These are phyloP conservation scores for Phylloporus rhodoxanthus DNA, from an alignment of 768 basidiomycete genomes.

Conservation along the genomic window DNA sequence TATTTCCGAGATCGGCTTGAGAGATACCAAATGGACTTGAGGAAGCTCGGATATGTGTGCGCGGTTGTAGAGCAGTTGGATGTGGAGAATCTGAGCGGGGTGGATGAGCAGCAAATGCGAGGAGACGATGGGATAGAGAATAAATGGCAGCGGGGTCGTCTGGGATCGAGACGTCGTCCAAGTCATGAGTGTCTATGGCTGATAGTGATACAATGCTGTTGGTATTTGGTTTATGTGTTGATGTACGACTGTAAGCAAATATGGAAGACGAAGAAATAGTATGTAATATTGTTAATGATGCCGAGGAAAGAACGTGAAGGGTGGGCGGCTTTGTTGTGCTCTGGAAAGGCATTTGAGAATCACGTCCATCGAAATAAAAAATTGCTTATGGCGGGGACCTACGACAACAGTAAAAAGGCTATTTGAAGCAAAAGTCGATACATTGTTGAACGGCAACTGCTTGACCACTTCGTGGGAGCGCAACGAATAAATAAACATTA, in stretches of 20 bases:
- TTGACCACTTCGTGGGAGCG: constrained; percentile 46
- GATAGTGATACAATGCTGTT: constrained; percentile 37
- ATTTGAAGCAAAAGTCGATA: constrained; percentile 42
- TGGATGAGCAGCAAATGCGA: too few relatives aligned
- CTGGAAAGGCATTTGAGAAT: constrained; percentile 30
- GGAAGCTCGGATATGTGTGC: constrained; percentile 21
- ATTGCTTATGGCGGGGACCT: constrained; percentile 22
- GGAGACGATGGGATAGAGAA: constrained; percentile 55
- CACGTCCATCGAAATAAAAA: background rate
- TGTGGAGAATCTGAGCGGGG: constrained; percentile 25
- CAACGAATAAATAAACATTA: constrained; percentile 43
- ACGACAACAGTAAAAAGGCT: constrained; percentile 53
- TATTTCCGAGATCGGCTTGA: constrained; percentile 46
- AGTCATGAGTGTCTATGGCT: constrained; percentile 26
- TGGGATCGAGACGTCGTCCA: constrained; percentile 5
- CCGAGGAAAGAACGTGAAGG: constrained; percentile 53
- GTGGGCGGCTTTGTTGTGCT: constrained; percentile 50
- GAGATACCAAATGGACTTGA: constrained; percentile 31
- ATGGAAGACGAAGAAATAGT: constrained; percentile 45
- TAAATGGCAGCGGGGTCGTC: constrained; percentile 46
- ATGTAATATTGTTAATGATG: constrained; percentile 35
- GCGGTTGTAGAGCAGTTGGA: constrained; percentile 16
- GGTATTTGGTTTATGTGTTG: constrained; percentile 30
- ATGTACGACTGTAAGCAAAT: constrained; percentile 38
- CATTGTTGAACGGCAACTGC: constrained; percentile 39